These are phyloP conservation scores for Quercus bicolor DNA, from an alignment of 306 rosid species.

Conservation along the genomic window DNA sequence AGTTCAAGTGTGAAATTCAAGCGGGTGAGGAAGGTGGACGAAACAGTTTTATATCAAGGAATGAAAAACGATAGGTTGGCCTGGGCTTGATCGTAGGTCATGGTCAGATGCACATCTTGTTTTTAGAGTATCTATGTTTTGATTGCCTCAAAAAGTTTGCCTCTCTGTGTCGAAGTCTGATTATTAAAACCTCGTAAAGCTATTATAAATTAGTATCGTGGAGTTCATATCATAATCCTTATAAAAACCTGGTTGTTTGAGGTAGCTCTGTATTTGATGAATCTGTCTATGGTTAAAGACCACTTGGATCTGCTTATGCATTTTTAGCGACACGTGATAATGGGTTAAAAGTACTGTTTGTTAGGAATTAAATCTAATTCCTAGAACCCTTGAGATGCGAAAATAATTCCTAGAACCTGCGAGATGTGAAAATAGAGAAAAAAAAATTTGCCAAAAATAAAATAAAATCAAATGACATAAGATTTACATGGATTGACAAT, in stretches of 20 bases:
- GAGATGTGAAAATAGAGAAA: too few relatives aligned
- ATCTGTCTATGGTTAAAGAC: slow-evolving; percentile 22
- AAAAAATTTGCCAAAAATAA: too few relatives aligned
- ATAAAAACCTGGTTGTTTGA: slow-evolving; percentile 36
- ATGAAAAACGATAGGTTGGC: slow-evolving; percentile 27
- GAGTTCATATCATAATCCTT: slow-evolving; percentile 53
- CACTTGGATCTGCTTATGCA: slow-evolving; percentile 6
- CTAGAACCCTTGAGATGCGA: too few relatives aligned
- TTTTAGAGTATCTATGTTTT: slow-evolving; percentile 28
- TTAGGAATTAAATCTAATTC: too few relatives aligned
- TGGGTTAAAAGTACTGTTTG: too few relatives aligned
- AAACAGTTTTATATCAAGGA: neutral
- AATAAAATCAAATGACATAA: too few relatives aligned
- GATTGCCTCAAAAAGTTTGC: slow-evolving; percentile 23
- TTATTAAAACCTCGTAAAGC: slow-evolving; percentile 36
- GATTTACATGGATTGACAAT: too few relatives aligned
- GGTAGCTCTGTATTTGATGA: slow-evolving; percentile 31
- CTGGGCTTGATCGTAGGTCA: slow-evolving; percentile 23
- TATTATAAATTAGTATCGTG: slow-evolving; percentile 45
- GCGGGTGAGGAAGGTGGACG: slow-evolving; percentile 17
- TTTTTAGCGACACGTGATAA: neutral
- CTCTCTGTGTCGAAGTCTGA: slow-evolving; percentile 26
- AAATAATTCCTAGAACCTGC: too few relatives aligned
- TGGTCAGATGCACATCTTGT: slow-evolving; percentile 34
- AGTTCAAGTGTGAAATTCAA: slow-evolving; percentile 22